A percentile compares a stretch with the other conserved stretches of the same genome.
phyloP scores from a whole-genome alignment of 2,329 filamentous ascomycete species.

The Trichocomaceae sp. region DNA sequence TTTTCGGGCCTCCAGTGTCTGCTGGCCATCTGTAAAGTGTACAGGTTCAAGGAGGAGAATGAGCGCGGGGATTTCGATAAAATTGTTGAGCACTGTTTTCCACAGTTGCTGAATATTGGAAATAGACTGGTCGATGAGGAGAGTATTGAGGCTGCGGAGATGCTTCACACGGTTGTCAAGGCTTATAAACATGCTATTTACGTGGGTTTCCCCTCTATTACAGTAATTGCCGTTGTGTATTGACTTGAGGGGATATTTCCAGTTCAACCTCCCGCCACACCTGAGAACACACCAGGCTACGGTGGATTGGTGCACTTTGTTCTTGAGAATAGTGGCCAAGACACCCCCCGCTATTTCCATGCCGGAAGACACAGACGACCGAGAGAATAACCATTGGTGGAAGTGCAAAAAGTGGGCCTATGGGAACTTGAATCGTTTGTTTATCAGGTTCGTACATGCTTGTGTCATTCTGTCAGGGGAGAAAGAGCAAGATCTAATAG shows the following conservation, averaged over 20 bases:
- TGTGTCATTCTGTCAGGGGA: neutral
- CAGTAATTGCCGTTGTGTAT: constrained; percentile 10
- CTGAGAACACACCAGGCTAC: constrained; percentile 76
- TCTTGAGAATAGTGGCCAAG: constrained; percentile 84
- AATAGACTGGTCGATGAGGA: constrained; percentile 84
- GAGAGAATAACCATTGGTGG: constrained; percentile 97
- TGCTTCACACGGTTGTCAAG: constrained; percentile 91
- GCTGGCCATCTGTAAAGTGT: constrained; percentile 88
- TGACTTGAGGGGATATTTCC: constrained; percentile 25
- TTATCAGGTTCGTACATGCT: constrained; percentile 62
- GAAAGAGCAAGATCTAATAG: neutral
- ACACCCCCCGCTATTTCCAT: constrained; percentile 71
- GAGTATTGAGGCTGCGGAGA: constrained; percentile 90
- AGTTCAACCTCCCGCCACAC: constrained; percentile 79
- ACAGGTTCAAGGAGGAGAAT: constrained; percentile 84
- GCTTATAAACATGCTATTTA: constrained; percentile 98
- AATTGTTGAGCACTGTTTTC: constrained; percentile 87
- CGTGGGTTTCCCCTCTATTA: constrained; percentile 50
- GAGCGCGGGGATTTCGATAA: constrained; percentile 82
- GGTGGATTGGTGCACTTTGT: constrained; percentile 93
- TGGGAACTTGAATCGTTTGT: constrained; percentile 92
- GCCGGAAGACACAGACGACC: constrained; percentile 71
- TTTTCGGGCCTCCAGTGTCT: constrained; percentile 92
- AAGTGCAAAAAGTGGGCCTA: constrained; percentile 99
- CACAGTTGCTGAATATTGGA: constrained; percentile 77